Evolutionary conservation across 495 filamentous ascomycete genomes (phyloP), one percentile per base, ranked within the genome.

Genomic region (Aspergillus conjunctus): DNA sequence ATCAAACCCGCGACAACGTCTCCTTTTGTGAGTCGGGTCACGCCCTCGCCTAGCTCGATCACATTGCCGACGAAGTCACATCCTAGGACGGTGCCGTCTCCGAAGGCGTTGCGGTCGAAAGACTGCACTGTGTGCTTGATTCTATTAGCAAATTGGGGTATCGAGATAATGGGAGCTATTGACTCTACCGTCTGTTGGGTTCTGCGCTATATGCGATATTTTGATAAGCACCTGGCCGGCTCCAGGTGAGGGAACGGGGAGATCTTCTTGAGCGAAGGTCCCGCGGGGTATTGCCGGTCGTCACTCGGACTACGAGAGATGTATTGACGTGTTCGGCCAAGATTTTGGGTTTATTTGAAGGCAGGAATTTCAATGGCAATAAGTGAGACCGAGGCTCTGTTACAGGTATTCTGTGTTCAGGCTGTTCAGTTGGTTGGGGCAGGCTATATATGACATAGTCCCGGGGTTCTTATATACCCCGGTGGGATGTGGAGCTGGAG

Each of bases 1-100:
- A 72, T 58, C 30, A 73, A 51, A n/a, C 60, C 69, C 7, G 67
- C 72, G 2, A 26, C 26, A 26, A 26, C 5, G 5, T 26, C 26
- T 26, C 26, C 26, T 5, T 26, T 26, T 5, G 26, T 26, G 26
- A 26, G 26, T 5, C 26, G 26, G 26, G 65, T 79, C 8, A 81
- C 81, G 18, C 18, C 62, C 2, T 64, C 55, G 30, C 85, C 84
- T 17, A 84, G 70, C 20, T 72, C 76, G 15, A 67, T 70, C n/a
- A 87, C 71, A 7, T 76, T 72, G 41, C 85, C 85, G 4, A 81
- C 73, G 18, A 82, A 72, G 60, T 87, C 85, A 57, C 66, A 68
- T 37, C 84, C 83, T 2, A 85, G 66, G 33, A 82, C 68, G 21
- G 63, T 63, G 4, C 68, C 69, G n/a, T 71, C 58, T 7, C 61